Base-by-base conservation (phyloP, 345 rosid species). In the Corymbia maculata region DNA sequence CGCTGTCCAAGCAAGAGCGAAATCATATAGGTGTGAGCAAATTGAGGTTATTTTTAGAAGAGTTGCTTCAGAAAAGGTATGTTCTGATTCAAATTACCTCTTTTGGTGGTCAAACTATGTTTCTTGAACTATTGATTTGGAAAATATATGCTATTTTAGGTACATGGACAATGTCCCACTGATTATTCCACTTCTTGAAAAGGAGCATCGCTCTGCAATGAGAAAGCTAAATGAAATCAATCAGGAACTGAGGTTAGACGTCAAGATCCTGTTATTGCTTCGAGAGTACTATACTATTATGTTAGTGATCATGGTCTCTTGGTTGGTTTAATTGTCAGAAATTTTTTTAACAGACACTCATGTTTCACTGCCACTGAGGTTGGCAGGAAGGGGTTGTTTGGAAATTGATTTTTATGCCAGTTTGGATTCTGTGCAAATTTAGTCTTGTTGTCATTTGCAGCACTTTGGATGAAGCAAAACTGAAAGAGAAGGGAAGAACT, bases 141-240 rank as follows among this genome's bases (percentile, higher is more conserved):
- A 51, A n/a, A 88, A 86, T 86, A 75, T 53, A 87, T 24, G 85
- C 30, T 89, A 93, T 88, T 88, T 52, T 84, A 95, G 98, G 98
- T 97, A 97, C 90, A 95, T 95, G 95, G 97, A 96, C 88, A 95
- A 94, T 89, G 98, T 96, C 90, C 99, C 99, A 28, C 85, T 90
- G 93, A 95, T 97, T 91, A 95, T 97, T 93, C 98, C 98, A 30
- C 96, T 96, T 89, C 94, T 97, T 50, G 99, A 97, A 88, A 97
- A 95, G 94, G 98, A 97, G 93, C 94, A 93, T 87, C 93, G 97
- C 85, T 91, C 91, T 90, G 91, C 95, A 85, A 90, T 89, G 55
- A 91, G 95, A 90, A 96, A 92, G 93, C 93, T 97, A 90, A 93
- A 94, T 90, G 97, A 93, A 68, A 95, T 95, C 88, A 93, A 93